Evolutionary conservation across 768 basidiomycete species (phyloP), one percentile per base, ranked within the genome.

Genomic region (Suillus luteus): DNA sequence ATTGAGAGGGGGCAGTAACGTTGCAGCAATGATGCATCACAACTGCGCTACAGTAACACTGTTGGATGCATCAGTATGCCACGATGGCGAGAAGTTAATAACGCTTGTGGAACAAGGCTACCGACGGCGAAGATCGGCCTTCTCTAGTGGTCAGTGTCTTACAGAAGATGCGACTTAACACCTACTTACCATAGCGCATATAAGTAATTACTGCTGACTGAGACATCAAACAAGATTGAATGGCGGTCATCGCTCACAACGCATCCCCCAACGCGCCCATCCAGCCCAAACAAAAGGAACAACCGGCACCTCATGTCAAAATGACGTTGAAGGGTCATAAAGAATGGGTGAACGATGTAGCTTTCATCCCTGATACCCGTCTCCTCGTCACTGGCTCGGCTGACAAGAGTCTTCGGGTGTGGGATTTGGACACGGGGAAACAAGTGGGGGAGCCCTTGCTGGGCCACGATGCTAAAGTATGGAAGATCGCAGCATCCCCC

Each of bases 261-360:
- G 6, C 6, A 9, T 9, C 24, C 0, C 1, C 24, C 14, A 24
- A 24, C 15, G 24, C 24, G 22, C 48, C 14, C 0, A 2, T n/a
- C 12, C n/a, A 46, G 4, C 4, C n/a, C 10, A n/a, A 0, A n/a
- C 44, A 2, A 22, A 46, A 46, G n/a, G n/a, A 46, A 22, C 38
- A 12, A 38, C 37, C 9, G 37, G 0, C 10, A 2, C n/a, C 11
- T 51, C 5, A 8, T 7, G 4, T 24, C 4, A 1, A 52, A 52
- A 8, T 5, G 17, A 52, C 51, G 12, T 6, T 48, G 22, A 48
- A 48, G 7, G 48, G 48, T 24, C 48, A 49, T 14, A 24, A 49
- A 24, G 14, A 27, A 14, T 0, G 0, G 14, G 48, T 49, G 14
- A 0, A 15, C 24, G 48, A 9, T 0, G 48, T 27, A 49, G 22